Evolutionary conservation across 345 rosid species (phyloP), one percentile per base, ranked within the genome.

Genomic region (Melaleuca alternifolia): DNA sequence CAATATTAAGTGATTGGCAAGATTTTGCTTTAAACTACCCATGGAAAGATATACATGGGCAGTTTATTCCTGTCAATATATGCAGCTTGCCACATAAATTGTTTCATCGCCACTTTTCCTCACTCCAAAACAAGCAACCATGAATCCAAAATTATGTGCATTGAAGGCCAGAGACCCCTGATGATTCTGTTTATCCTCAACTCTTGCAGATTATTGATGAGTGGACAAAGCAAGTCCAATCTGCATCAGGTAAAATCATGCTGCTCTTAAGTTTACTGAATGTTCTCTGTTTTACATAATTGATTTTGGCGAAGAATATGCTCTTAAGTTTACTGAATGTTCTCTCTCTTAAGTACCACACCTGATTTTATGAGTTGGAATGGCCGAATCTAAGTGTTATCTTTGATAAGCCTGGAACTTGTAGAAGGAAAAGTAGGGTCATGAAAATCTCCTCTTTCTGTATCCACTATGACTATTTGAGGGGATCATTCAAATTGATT

Each of bases 171-270:
- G 48, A 85, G 30, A 86, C 88, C 82, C n/a, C 54, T 37, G 21
- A 18, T 81, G 59, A 88, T 85, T 51, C 26, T 21, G 86, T 57
- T 18, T 50, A 20, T 54, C 33, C 86, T n/a, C n/a, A n/a, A n/a
- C n/a, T n/a, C n/a, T n/a, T 85, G 89, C 93, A 97, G 99, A 88
- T 95, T 51, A 92, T 94, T 82, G 95, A 97, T 77, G 98, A 97
- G 87, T 96, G 99, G 99, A 94, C 95, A 33, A 87, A 41, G 88
- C 99, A 94, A 91, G 93, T 97, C 88, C 91, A 93, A 89, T 87
- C 97, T 33, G 92, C 94, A 91, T 90, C 92, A 87, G 94, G 99
- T 93, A 90, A 89, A 71, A 50, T 30, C 23, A 41, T 61, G 71
- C 54, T 82, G 52, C 77, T 71, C 26, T 76, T 21, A 33, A 71